Conservation (phyloP, 352 stramenopile species). For the Phytopythium chamaehyphon region DNA sequence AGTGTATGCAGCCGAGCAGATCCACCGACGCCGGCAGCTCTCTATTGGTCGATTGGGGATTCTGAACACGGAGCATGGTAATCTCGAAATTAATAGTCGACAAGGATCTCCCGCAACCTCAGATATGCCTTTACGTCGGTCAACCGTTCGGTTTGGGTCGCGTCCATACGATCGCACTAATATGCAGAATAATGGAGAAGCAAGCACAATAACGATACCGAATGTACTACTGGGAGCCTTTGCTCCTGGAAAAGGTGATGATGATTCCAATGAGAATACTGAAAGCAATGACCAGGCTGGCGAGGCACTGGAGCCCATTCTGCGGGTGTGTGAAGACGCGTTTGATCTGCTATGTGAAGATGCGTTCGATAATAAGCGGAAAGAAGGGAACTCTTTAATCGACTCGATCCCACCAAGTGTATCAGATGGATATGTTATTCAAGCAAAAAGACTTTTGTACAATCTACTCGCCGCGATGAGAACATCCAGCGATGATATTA, state of each 20-base stretch:
- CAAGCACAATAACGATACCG: constrained; percentile 28
- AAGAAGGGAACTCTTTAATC: not conserved
- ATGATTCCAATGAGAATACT: not conserved
- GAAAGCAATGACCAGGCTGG: constrained; percentile 13
- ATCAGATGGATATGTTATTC: not conserved
- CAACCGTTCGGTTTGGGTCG: no score
- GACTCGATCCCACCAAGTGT: not conserved
- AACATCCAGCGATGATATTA: constrained; percentile 35
- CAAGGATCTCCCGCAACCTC: not conserved
- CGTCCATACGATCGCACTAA: not conserved
- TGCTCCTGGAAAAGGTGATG: not conserved
- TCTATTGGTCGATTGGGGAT: constrained; percentile 5
- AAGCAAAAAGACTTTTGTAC: constrained; percentile 28
- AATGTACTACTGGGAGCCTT: constrained; percentile 41
- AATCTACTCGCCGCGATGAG: constrained; percentile 43
- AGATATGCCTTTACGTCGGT: constrained; percentile 3
- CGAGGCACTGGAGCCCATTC: constrained; percentile 19
- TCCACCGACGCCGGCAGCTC: constrained; percentile 36
- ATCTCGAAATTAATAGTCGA: not conserved
- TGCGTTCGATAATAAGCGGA: not conserved
- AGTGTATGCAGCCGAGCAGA: constrained; percentile 58
- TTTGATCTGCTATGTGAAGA: constrained; percentile 59
- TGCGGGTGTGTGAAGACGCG: constrained; percentile 45
- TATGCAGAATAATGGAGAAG: not conserved
- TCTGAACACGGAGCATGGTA: not conserved